Evolutionary conservation across 768 basidiomycete genomes (phyloP).

Genomic region (Nidularia pulvinata): DNA sequence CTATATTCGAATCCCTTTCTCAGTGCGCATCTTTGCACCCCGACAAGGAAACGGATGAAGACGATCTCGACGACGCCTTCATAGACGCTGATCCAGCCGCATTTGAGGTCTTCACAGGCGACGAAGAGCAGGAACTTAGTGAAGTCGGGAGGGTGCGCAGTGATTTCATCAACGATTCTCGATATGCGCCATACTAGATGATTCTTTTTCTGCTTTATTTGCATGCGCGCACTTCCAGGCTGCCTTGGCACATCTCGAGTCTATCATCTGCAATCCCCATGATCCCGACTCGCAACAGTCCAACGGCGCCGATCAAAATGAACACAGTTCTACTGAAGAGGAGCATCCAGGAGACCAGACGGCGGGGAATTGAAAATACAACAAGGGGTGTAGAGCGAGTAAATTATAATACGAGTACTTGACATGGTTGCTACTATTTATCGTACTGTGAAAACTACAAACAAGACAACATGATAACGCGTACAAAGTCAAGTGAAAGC

Average conservation of each 20-base stretch:
- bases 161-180: conserved; percentile 75
- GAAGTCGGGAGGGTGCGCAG: conserved; percentile 95
- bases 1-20: conserved; percentile 87
- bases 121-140: conserved; percentile 72
- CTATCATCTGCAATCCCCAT: conserved; percentile 67
- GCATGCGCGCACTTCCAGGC: conserved; percentile 44
- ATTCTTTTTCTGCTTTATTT: conserved; percentile 17
- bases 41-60: conserved; percentile 50
- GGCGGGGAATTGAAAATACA: background rate
- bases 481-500: no score
- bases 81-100: conserved; percentile 42
- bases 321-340: conserved; percentile 9
- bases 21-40: conserved; percentile 86
- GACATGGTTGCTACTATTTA: no score
- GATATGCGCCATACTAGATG: conserved; percentile 87
- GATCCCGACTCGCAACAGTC: conserved; percentile 8
- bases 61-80: conserved; percentile 57
- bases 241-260: conserved; percentile 80
- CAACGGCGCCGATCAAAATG: conserved; percentile 1
- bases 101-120: conserved; percentile 57
- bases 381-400: no score
- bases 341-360: conserved; percentile 4
- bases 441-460: no score
- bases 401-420: no score
- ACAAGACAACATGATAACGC: no score